These are phyloP conservation scores for Arachis hypogaea DNA, from an alignment of 306 rosid genomes.

Conservation along the genomic window DNA sequence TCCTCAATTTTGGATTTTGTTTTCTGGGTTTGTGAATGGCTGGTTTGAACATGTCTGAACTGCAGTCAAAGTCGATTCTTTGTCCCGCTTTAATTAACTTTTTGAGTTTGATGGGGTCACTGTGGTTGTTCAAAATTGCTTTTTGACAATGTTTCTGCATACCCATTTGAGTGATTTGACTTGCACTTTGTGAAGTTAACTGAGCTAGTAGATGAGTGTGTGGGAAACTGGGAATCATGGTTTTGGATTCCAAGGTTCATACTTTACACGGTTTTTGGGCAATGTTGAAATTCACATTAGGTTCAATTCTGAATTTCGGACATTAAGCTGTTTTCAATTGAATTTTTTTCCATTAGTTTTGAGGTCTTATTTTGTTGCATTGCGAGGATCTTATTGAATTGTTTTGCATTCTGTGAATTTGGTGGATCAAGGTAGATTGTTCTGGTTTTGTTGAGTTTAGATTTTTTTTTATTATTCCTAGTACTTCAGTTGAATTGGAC, in stretches of 20 bases:
- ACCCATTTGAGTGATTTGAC: slow-evolving; percentile 43
- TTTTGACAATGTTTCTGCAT: slow-evolving; percentile 37
- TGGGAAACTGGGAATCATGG: slow-evolving; percentile 8
- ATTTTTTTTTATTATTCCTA: slow-evolving; percentile 15
- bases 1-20: slow-evolving; percentile 10
- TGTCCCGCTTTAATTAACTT: neutral
- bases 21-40: slow-evolving; percentile 36
- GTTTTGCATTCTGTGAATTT: slow-evolving; percentile 14
- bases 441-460: slow-evolving; percentile 24
- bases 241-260: slow-evolving; percentile 10
- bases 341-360: slow-evolving; percentile 28
- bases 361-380: slow-evolving; percentile 25
- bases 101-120: slow-evolving; percentile 29
- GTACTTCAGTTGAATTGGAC: slow-evolving; percentile 21
- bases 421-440: neutral
- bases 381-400: slow-evolving; percentile 23
- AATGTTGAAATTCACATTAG: slow-evolving; percentile 15
- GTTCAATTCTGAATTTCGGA: slow-evolving; percentile 36
- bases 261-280: slow-evolving; percentile 3
- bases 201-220: slow-evolving; percentile 39
- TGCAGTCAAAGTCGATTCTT: slow-evolving; percentile 36
- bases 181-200: slow-evolving; percentile 34
- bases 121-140: slow-evolving; percentile 30
- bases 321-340: slow-evolving; percentile 29
- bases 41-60: slow-evolving; percentile 36